Base-by-base conservation (phyloP, 208 protist species). In the Porcisia hertigi region DNA sequence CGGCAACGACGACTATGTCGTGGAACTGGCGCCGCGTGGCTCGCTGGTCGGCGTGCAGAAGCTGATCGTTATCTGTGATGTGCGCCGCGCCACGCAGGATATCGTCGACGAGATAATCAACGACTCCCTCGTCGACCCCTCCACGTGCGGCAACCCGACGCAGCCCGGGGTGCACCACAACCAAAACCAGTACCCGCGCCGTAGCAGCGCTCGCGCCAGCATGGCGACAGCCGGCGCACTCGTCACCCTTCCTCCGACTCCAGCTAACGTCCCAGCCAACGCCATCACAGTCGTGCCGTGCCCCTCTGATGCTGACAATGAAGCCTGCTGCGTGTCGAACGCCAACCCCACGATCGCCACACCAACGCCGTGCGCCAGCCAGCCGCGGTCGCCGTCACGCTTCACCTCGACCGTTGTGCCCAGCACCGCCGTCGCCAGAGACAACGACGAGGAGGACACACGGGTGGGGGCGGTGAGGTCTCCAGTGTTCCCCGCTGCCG, bases 1-100 rank as follows among this genome's bases (percentile, higher is more conserved):
- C 30, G 30, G 30, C 30, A 30, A 30, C 30, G 30, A 30, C 30
- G 30, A 52, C 63, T 20, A 41, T 34, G 41, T 82, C 49, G 76
- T 86, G 16, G 77, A 81, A 47, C 66, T 86, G 52, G 77, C 79
- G n/a, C 74, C 78, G n/a, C 69, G 74, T 45, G 77, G 59, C 60
- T 71, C 57, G 11, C 79, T 84, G 16, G 57, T 62, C 18, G 82
- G 71, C 18, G 82, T 83, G 36, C 9, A 62, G 75, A 83, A 81
- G 70, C 69, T 86, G 34, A 86, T 83, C 57, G 75, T 83, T 54
- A 83, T 86, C 71, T 83, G 74, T 55, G 82, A 86, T 43, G 69
- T 54, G 34, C 70, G 62, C 36, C 55, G 66, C 49, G 65, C 69
- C 36, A 79, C 66, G 66, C 72, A 82, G 72, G 66, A 77, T 53